Conservation (phyloP, 2,329 filamentous ascomycete genomes). For the Apiospora saccharicola region DNA sequence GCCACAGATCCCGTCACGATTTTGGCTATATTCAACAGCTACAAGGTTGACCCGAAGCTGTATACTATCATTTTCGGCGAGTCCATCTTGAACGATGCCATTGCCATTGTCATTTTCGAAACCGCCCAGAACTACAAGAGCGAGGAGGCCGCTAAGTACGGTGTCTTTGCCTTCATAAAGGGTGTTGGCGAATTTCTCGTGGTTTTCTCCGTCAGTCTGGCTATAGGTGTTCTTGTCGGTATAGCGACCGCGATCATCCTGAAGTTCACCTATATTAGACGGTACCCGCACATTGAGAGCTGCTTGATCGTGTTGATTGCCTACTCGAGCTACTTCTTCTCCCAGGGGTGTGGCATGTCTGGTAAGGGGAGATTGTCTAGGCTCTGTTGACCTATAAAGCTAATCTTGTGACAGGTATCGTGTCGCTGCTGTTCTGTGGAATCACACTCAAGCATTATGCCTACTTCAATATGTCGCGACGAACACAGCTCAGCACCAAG, state of each 20-base stretch:
- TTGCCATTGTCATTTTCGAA: conserved; percentile 98
- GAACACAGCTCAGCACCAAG: conserved; percentile 96
- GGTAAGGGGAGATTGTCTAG: conserved; percentile 63
- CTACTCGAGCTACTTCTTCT: conserved; percentile 97
- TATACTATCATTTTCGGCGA: conserved; percentile 99
- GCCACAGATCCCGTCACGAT: conserved; percentile 98
- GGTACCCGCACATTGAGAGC: conserved; percentile 96
- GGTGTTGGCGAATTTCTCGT: conserved; percentile 93
- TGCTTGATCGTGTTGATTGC: conserved; percentile 93
- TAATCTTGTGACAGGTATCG: conserved; percentile 71
- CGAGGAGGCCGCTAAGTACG: conserved; percentile 74
- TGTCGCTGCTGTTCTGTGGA: conserved; percentile 95
- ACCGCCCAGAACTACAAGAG: conserved; percentile 93
- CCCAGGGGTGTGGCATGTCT: conserved; percentile 93
- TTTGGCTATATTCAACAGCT: conserved; percentile 97
- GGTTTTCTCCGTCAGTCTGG: conserved; percentile 92
- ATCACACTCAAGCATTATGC: conserved; percentile 99
- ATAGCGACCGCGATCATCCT: conserved; percentile 86
- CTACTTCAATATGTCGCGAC: conserved; percentile 99
- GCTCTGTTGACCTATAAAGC: neutral
- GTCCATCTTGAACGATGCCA: conserved; percentile 96
- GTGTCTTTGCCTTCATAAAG: conserved; percentile 84
- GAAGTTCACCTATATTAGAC: conserved; percentile 92
- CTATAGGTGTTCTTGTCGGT: conserved; percentile 88
- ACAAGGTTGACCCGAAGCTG: conserved; percentile 98